A percentile compares a stretch with the other conserved stretches of the same genome.
These are phyloP conservation scores for Cystobasidium pallidum DNA, from an alignment of 1,284 basidiomycete species.

Conservation along the genomic window DNA sequence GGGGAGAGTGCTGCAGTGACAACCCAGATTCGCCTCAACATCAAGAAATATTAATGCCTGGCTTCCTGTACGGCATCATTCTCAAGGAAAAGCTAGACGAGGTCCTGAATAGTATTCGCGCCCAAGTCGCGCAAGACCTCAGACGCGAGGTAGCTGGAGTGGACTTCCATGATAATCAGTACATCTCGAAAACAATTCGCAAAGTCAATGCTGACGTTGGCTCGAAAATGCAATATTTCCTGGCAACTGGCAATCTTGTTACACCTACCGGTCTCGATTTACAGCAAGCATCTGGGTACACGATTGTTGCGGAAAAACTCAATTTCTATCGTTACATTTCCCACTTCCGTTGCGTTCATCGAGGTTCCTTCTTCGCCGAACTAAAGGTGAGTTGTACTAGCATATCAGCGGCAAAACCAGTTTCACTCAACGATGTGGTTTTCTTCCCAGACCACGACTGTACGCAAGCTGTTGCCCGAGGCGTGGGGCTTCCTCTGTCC, in stretches of 20 bases:
- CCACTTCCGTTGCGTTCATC: constrained; percentile 97
- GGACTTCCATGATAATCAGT: constrained; percentile 84
- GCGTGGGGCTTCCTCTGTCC: constrained; percentile 99
- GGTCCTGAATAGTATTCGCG: constrained; percentile 74
- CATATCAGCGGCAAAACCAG: constrained; percentile 70
- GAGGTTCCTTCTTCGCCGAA: constrained; percentile 99
- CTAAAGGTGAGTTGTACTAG: constrained; percentile 65
- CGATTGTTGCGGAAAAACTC: constrained; percentile 97
- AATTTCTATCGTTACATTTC: constrained; percentile 99
- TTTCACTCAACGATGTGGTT: constrained; percentile 81
- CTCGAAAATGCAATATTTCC: constrained; percentile 85
- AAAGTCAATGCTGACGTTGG: constrained; percentile 92
- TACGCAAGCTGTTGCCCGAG: constrained; percentile 95
- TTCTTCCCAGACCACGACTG: constrained; percentile 93
- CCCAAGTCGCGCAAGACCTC: constrained; percentile 75
- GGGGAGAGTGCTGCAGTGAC: constrained; percentile 86
- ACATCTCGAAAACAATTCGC: constrained; percentile 75
- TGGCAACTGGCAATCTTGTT: constrained; percentile 94
- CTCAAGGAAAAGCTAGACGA: constrained; percentile 98
- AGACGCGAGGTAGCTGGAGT: constrained; percentile 70
- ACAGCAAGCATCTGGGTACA: constrained; percentile 96
- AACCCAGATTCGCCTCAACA: constrained; percentile 99
- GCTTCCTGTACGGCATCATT: constrained; percentile 92
- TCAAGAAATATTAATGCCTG: constrained; percentile 95
- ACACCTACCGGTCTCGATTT: constrained; percentile 95